Percentiles rank a stretch among this genome's conserved stretches.
These are phyloP conservation scores for Trichosporon inkin DNA, from an alignment of 1,284 basidiomycete species.

Conservation along the genomic window DNA sequence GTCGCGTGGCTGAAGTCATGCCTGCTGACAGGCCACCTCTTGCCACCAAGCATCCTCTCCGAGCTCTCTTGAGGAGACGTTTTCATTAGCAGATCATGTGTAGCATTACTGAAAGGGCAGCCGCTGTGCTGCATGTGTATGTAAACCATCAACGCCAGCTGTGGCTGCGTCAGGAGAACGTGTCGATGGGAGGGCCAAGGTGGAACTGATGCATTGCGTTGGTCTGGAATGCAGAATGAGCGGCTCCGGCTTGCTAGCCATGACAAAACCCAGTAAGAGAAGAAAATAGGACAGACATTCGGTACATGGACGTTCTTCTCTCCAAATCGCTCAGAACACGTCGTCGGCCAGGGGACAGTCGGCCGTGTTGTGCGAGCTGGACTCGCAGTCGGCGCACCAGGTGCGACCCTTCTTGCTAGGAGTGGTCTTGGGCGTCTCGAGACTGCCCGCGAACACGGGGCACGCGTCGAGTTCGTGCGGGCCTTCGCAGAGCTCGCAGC, in stretches of 20 bases:
- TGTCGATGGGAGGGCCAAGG: too few relatives aligned
- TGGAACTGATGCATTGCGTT: too few relatives aligned
- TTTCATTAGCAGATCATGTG: not conserved
- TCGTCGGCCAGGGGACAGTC: slow-evolving; percentile 48
- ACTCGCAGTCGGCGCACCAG: slow-evolving; percentile 51
- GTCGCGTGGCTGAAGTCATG: slow-evolving; percentile 75
- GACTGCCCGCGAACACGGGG: slow-evolving; percentile 42
- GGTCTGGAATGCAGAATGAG: too few relatives aligned
- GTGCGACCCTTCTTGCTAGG: slow-evolving; percentile 31
- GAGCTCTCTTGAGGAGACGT: not conserved
- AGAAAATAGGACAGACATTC: too few relatives aligned
- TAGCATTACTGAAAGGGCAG: not conserved
- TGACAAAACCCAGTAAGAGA: too few relatives aligned
- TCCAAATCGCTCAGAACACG: slow-evolving; percentile 14
- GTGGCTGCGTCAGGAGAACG: too few relatives aligned
- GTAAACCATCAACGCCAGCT: not conserved
- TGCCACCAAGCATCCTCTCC: not conserved
- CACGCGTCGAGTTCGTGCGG: slow-evolving; percentile 48
- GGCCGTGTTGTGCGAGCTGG: slow-evolving; percentile 42
- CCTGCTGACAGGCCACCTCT: slow-evolving; percentile 41
- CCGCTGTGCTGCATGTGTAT: not conserved
- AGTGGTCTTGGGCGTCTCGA: slow-evolving; percentile 23
- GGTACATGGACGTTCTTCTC: not conserved
- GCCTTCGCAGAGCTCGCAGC: slow-evolving; percentile 48
- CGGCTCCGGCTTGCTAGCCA: too few relatives aligned